Base-by-base conservation (phyloP, 2,329 filamentous ascomycete genomes). In the Penicillium sp. region DNA sequence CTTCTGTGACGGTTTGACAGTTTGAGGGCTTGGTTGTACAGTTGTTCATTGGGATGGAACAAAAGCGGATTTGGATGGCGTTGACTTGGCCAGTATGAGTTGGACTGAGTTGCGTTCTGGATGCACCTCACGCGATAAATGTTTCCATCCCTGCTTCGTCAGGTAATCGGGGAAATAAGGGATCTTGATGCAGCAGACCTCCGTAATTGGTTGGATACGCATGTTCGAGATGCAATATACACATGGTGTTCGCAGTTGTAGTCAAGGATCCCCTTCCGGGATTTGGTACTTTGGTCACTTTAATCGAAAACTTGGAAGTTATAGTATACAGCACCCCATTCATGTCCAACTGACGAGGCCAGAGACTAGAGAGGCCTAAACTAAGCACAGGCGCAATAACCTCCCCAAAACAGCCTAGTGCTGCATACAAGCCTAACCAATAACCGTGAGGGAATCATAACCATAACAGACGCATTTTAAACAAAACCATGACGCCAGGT, bases 371-470 rank as follows among this genome's bases (percentile, higher is more conserved):
- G 28, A 34, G 10, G 28, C 44, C 29, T 31, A 44, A 48, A 52
- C 8, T 24, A 38, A 42, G 24, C 29, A 45, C 12, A 10, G 37
- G n/a, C n/a, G 34, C 13, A 49, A 38, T 48, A 39, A 41, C 33
- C 37, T 24, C 43, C 43, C 42, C 42, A 50, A 26, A 52, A 48
- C 43, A 58, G 45, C 28, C 39, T 31, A 42, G 45, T 38, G 24
- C 47, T 48, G 42, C 39, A 57, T 40, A 43, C 44, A 53, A 40
- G 29, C 38, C 37, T 45, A 22, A 42, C 49, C 49, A 55, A 53
- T 44, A 53, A 48, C 53, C 52, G 46, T 53, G 45, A 55, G 55
- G 52, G 53, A 57, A 57, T 55, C 53, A 56, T 55, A 52, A 52
- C 42, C 10, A 26, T 47, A 43, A 49, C 29, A 48, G 33, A 38